Evolutionary conservation across 2,329 filamentous ascomycete species (phyloP).

Genomic region (Biscogniauxia mediterranea): DNA sequence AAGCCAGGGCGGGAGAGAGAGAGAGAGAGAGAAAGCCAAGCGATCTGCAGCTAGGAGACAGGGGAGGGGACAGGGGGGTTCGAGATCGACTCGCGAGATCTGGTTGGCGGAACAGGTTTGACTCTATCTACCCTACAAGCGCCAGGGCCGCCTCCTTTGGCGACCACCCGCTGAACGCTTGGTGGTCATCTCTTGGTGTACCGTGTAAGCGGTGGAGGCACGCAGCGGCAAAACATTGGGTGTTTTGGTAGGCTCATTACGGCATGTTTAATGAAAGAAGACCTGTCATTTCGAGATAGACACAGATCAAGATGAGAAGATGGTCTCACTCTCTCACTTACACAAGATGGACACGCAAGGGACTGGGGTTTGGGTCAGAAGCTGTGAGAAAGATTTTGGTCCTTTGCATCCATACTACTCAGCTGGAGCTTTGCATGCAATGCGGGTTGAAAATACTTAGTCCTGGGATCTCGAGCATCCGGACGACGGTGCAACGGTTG

Average conservation of each 20-base stretch:
- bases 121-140: conserved; percentile 25
- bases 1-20: conserved; percentile 17
- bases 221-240: conserved; percentile 27
- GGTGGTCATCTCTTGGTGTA: conserved; percentile 18
- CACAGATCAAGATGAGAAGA: too few species aligned
- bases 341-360: too few species aligned
- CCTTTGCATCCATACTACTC: too few species aligned
- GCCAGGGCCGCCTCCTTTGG: conserved; percentile 29
- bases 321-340: too few species aligned
- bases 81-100: conserved; percentile 4
- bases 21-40: conserved; percentile 28
- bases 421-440: background rate
- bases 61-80: conserved; percentile 18
- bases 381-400: too few species aligned
- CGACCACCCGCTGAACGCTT: conserved; percentile 22
- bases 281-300: background rate
- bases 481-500: background rate
- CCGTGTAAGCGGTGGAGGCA: conserved; percentile 17
- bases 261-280: background rate
- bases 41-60: conserved; percentile 32
- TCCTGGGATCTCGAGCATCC: background rate
- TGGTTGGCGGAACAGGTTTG: conserved; percentile 22
- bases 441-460: background rate
- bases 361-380: too few species aligned
- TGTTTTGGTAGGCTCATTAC: conserved; percentile 18